phyloP scores from a whole-genome alignment of 768 basidiomycete genomes.

The Tylopilus felleus region DNA sequence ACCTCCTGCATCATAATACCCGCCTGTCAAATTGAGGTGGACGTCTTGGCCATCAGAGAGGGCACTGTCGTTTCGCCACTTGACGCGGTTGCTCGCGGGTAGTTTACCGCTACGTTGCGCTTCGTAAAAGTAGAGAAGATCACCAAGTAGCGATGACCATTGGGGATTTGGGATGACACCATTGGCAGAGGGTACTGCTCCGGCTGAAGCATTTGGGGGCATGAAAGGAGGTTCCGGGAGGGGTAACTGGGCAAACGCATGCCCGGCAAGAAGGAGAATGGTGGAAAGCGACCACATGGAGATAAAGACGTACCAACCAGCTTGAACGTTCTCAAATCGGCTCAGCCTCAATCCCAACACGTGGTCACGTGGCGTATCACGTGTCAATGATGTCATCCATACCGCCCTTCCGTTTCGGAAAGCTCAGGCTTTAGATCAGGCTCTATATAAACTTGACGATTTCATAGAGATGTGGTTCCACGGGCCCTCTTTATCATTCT shows the following conservation, averaged over 20 bases:
- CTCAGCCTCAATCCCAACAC: background rate
- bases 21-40: constrained; percentile 74
- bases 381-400: constrained; percentile 13
- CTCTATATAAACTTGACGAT: too few species aligned
- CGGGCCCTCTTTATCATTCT: too few species aligned
- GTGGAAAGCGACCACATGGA: constrained; percentile 21
- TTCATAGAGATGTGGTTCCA: too few species aligned
- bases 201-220: constrained; percentile 57
- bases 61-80: constrained; percentile 85
- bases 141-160: constrained; percentile 80
- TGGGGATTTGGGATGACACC: constrained; percentile 59
- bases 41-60: constrained; percentile 73
- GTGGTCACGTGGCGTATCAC: constrained; percentile 27
- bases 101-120: constrained; percentile 83
- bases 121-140: constrained; percentile 86
- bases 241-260: constrained; percentile 51
- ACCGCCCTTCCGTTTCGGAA: too few species aligned
- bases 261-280: constrained; percentile 20
- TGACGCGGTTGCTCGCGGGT: constrained; percentile 63
- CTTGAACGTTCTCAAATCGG: background rate
- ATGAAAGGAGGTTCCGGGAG: constrained; percentile 63
- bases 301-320: background rate
- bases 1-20: constrained; percentile 94
- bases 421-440: too few species aligned
- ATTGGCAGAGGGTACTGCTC: constrained; percentile 45